Evolutionary conservation across 1,284 basidiomycete genomes (phyloP), one percentile per base, ranked within the genome.

Genomic region (Ustilago xerochloae): DNA sequence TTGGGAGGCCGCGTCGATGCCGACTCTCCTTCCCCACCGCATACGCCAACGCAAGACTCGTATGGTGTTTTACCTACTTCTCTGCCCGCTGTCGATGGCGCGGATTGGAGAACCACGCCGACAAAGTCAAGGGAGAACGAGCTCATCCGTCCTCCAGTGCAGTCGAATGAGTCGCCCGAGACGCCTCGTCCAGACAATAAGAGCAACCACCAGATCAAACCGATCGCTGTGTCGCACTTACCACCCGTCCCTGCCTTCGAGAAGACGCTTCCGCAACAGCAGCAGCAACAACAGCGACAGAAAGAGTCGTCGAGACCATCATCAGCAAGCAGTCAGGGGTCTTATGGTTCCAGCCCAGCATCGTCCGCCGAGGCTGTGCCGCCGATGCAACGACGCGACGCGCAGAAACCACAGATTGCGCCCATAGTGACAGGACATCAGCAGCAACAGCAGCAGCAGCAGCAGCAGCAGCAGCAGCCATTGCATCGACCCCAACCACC

Each of bases 211-310:
- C 59, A 72, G 51, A 77, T 71, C 57, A 67, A 65, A 49, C 79
- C 79, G 2, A 54, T 79, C 16, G 43, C 68, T 6, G 71, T 78
- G 5, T 67, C 67, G 29, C 68, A 75, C 32, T 59, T 78, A 6
- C 72, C 79, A 1, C 78, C 79, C 3, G 57, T 75, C 13, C 77
- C 69, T 4, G 52, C 72, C 5, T 79, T 79, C 26, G 77, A 81
- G 45, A 79, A 79, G 61, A 63, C 67, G 30, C 28, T 56, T 13
- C 57, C 63, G 9, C 47, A 57, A 2, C 62, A 67, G 33, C 51
- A 59, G 4, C 66, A 63, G 20, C 43, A 62, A 36, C 41, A 53
- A 36, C 51, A 60, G 29, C 60, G 22, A 24, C 69, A 33, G 20
- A 51, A 53, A 22, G 41, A 55, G 12, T 35, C 58, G n/a, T 8